Conservation (phyloP, 805 yeast genomes). For the Yarrowia deformans region DNA sequence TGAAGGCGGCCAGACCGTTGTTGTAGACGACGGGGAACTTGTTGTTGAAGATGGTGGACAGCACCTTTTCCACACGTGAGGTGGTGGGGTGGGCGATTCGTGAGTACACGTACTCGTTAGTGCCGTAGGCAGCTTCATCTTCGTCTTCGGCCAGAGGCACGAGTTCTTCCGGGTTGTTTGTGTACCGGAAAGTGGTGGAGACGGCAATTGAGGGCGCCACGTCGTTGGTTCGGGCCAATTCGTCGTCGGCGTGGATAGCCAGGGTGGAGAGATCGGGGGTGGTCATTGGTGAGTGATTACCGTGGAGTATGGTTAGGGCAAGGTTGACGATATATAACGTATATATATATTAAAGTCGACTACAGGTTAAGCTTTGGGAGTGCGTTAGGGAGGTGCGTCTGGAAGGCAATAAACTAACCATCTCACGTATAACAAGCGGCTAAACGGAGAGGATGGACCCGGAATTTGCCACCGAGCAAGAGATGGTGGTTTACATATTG, state of each 20-base stretch:
- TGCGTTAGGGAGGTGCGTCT: background rate
- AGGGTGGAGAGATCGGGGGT: constrained; percentile 40
- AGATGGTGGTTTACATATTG: background rate
- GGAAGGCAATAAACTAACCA: background rate
- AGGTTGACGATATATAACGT: too few species aligned
- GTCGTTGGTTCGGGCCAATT: constrained; percentile 48
- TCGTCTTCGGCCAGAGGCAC: constrained; percentile 52
- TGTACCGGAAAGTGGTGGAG: constrained; percentile 77
- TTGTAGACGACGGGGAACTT: constrained; percentile 69
- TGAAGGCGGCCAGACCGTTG: constrained; percentile 83
- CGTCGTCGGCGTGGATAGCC: constrained; percentile 75
- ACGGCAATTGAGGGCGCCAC: constrained; percentile 80
- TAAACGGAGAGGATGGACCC: background rate
- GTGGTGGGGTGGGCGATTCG: constrained; percentile 78
- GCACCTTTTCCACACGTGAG: constrained; percentile 68
- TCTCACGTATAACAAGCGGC: constrained; percentile 2
- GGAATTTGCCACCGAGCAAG: background rate
- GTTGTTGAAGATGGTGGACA: constrained; percentile 66
- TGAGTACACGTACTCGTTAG: constrained; percentile 61
- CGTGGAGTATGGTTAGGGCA: too few species aligned
- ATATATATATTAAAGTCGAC: background rate
- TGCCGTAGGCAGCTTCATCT: constrained; percentile 45
- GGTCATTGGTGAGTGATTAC: background rate
- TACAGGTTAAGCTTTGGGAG: background rate
- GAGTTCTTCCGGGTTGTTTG: constrained; percentile 63